Conservation (phyloP, 1,284 basidiomycete genomes). For the Marasmius oreades region DNA sequence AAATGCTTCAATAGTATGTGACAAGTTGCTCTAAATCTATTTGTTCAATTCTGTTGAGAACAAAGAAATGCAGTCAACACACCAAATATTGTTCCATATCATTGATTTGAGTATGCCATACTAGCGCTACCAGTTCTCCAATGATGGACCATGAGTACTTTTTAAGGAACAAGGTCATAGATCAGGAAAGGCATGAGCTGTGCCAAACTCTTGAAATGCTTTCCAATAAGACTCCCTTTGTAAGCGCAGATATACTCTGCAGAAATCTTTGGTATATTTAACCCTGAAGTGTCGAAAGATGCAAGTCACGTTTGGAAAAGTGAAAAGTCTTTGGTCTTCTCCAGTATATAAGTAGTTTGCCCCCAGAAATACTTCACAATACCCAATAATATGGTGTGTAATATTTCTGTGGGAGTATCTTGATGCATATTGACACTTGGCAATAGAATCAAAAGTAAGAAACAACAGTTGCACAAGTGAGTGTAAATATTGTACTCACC, state of each 20-base stretch:
- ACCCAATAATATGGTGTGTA: conserved; percentile 34
- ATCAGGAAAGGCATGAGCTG: conserved; percentile 21
- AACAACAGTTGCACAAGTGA: neutral
- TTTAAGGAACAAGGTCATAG: conserved; percentile 16
- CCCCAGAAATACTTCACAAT: conserved; percentile 33
- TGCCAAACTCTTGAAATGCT: conserved; percentile 26
- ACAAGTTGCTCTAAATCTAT: conserved; percentile 5
- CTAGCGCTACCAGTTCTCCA: conserved; percentile 14
- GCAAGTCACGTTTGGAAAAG: conserved; percentile 15
- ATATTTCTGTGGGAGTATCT: conserved; percentile 34
- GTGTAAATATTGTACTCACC: neutral
- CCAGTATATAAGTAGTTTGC: conserved; percentile 8
- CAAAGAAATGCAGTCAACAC: neutral
- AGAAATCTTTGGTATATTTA: conserved; percentile 18
- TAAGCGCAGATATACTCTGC: conserved; percentile 26
- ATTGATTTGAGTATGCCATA: conserved; percentile 23
- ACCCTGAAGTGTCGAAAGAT: conserved; percentile 15
- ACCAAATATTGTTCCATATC: conserved; percentile 16
- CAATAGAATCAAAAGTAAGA: neutral
- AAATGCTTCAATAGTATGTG: conserved; percentile 16
- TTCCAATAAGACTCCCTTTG: conserved; percentile 28
- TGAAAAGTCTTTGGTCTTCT: conserved; percentile 4
- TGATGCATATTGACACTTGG: conserved; percentile 27
- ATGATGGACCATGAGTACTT: conserved; percentile 17
- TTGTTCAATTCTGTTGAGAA: too few relatives aligned